Evolutionary conservation across 164 flowering plant genomes (phyloP).

Genomic region (Cinnamomum chago): DNA sequence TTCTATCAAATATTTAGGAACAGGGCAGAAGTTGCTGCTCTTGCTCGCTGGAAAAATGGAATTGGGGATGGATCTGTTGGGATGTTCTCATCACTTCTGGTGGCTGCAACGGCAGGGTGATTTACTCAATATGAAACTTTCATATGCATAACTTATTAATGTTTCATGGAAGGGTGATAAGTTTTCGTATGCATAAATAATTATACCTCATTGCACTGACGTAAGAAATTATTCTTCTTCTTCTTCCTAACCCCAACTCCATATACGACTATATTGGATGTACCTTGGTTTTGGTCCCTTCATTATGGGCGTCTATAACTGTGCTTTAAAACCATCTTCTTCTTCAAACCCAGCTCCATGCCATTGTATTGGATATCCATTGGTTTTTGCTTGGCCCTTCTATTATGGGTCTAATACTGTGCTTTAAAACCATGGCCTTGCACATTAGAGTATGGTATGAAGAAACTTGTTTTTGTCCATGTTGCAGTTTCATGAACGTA

Average conservation of each 20-base stretch:
- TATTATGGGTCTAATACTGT: too few species aligned
- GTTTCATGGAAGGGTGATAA: conserved; percentile 58
- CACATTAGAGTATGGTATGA: too few species aligned
- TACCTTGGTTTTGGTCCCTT: too few species aligned
- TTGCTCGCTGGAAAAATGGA: conserved; percentile 53
- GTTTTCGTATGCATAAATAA: conserved; percentile 2
- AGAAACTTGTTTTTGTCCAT: neutral
- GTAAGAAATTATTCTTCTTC: neutral
- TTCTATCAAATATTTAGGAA: conserved; percentile 96
- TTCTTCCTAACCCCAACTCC: too few species aligned
- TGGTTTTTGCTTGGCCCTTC: too few species aligned
- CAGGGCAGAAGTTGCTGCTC: conserved; percentile 70
- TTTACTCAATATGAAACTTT: conserved; percentile 11
- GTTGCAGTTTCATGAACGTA: neutral
- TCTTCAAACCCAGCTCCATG: too few species aligned
- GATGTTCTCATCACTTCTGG: conserved; percentile 84
- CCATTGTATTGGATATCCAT: neutral
- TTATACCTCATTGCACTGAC: neutral
- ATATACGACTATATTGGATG: too few species aligned
- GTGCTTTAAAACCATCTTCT: too few species aligned
- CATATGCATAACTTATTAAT: neutral
- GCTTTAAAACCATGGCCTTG: too few species aligned
- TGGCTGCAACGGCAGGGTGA: conserved; percentile 94
- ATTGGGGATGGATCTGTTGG: conserved; percentile 98
- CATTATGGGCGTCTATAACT: too few species aligned